Conservation (phyloP, 2,329 filamentous ascomycete genomes). For the Truncatella angustata region DNA sequence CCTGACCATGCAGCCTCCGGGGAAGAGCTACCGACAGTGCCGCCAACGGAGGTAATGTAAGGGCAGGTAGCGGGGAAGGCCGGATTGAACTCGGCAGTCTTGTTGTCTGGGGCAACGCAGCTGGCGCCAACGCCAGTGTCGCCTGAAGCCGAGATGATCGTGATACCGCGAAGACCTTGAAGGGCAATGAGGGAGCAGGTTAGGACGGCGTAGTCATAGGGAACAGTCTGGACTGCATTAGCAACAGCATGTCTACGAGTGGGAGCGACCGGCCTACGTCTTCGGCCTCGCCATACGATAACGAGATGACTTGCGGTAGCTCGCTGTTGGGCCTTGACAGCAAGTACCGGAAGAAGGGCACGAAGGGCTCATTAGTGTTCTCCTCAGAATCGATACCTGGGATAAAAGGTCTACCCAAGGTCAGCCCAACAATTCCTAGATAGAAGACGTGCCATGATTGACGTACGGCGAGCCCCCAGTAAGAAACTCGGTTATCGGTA, state of each 20-base stretch:
- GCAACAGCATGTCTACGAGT: too few species aligned
- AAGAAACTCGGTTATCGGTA: too few species aligned
- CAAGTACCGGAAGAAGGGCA: constrained; percentile 51
- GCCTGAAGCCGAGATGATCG: neutral
- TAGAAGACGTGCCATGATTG: too few species aligned
- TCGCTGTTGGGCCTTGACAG: constrained; percentile 34
- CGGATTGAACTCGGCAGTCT: constrained; percentile 42
- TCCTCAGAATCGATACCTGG: too few species aligned
- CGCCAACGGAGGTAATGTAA: constrained; percentile 25
- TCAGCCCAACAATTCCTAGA: too few species aligned
- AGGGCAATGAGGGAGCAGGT: constrained; percentile 24
- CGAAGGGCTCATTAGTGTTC: constrained; percentile 54
- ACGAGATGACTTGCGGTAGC: constrained; percentile 54
- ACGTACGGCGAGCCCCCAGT: too few species aligned
- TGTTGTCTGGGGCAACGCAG: constrained; percentile 54
- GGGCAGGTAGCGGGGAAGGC: constrained; percentile 32
- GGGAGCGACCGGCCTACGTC: too few species aligned
- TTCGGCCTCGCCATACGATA: constrained; percentile 40
- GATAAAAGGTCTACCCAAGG: too few species aligned
- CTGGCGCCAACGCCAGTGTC: constrained; percentile 21
- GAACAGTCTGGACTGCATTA: constrained; percentile 28
- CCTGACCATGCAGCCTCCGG: constrained; percentile 18
- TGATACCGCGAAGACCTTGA: neutral
- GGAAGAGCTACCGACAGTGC: constrained; percentile 14
- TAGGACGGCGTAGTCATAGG: constrained; percentile 20